phyloP scores from a whole-genome alignment of 208 protist species.

The Trypanosoma theileri region DNA sequence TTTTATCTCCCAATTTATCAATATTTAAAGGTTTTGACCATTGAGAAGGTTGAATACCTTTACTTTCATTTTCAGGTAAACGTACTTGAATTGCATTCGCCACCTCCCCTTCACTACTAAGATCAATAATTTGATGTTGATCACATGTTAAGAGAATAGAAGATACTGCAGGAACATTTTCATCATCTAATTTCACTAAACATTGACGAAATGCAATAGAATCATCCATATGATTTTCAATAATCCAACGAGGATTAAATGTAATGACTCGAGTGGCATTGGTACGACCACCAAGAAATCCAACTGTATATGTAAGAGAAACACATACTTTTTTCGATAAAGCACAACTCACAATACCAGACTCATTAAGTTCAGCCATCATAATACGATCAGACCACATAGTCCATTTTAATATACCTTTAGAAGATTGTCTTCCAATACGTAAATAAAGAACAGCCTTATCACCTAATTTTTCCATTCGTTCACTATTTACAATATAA shows the following conservation, averaged over 20 bases:
- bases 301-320: constrained; percentile 60
- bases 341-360: constrained; percentile 25
- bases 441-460: constrained; percentile 38
- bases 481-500: constrained; percentile 50
- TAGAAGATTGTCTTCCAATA: constrained; percentile 25
- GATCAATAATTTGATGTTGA: constrained; percentile 23
- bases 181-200: background rate
- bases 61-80: constrained; percentile 17
- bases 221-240: constrained; percentile 44
- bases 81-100: constrained; percentile 27
- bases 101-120: background rate
- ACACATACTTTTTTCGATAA: constrained; percentile 21
- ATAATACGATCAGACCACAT: constrained; percentile 43
- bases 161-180: background rate
- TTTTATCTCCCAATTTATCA: constrained; percentile 41
- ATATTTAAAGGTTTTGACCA: constrained; percentile 55
- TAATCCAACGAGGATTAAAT: constrained; percentile 67
- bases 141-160: constrained; percentile 1
- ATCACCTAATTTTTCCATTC: constrained; percentile 31
- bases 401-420: constrained; percentile 36
- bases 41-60: constrained; percentile 27
- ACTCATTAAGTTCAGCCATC: constrained; percentile 27
- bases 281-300: constrained; percentile 33
- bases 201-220: constrained; percentile 23
- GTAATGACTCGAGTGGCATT: constrained; percentile 54